These are phyloP conservation scores for Deuterostichococcus epilithicus DNA, from an alignment of 139 green algal species.

Conservation along the genomic window DNA sequence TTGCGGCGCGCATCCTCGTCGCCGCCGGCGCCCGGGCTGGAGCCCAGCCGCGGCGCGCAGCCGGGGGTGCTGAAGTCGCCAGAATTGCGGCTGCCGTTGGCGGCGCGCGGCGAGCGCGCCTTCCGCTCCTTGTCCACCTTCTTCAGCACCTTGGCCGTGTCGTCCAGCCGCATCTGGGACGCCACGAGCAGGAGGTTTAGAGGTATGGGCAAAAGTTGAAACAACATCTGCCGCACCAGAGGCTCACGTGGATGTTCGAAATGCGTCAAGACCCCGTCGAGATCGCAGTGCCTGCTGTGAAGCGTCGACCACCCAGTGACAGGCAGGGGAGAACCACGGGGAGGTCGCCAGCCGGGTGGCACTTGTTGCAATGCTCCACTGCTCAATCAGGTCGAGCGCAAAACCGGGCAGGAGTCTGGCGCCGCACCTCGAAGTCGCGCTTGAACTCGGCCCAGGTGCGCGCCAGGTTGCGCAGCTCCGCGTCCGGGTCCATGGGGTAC, in stretches of 20 bases:
- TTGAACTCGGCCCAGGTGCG: conserved; percentile 22
- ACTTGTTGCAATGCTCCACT: conserved; percentile 3
- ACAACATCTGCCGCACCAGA: background rate
- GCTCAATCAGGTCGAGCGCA: background rate
- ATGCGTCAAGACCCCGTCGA: background rate
- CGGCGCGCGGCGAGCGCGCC: too few species aligned
- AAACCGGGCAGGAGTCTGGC: background rate
- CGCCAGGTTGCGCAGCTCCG: conserved; percentile 22
- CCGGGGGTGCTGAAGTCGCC: too few species aligned
- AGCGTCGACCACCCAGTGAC: background rate
- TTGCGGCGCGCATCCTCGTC: background rate
- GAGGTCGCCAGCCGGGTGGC: too few species aligned
- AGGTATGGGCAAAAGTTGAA: background rate
- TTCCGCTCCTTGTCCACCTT: conserved; percentile 20
- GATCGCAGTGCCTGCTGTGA: background rate
- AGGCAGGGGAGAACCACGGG: too few species aligned
- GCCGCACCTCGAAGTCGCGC: conserved; percentile 25
- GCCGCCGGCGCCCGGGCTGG: too few species aligned
- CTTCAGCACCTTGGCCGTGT: conserved; percentile 19
- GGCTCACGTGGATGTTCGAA: conserved; percentile 1
- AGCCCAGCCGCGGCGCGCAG: too few species aligned
- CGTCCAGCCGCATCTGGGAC: conserved; percentile 17
- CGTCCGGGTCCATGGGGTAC: conserved; percentile 24
- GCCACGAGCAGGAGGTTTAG: background rate
- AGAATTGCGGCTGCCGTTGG: background rate